Evolutionary conservation across 2,329 filamentous ascomycete species (phyloP).

Genomic region (Phialemonium atrogriseum): DNA sequence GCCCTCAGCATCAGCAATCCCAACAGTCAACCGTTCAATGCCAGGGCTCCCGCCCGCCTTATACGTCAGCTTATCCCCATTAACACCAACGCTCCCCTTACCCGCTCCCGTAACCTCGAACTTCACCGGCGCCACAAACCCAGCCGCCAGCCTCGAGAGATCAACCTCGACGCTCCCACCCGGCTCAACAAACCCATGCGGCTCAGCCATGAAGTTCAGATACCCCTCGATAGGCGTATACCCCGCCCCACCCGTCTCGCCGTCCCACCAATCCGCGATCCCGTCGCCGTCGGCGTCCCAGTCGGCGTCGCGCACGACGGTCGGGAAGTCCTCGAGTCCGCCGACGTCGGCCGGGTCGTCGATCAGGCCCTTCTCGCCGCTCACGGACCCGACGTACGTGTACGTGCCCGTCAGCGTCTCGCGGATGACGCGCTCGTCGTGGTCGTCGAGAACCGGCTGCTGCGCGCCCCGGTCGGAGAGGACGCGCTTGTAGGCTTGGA

Average conservation of each 20-base stretch:
- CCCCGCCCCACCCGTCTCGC: slow-evolving; percentile 20
- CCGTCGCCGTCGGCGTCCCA: slow-evolving; percentile 25
- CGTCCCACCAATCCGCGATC: slow-evolving; percentile 26
- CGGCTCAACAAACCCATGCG: slow-evolving; percentile 21
- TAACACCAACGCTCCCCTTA: too few species aligned
- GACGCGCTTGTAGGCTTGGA: slow-evolving; percentile 25
- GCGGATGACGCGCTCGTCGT: slow-evolving; percentile 23
- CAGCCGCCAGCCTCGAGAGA: slow-evolving; percentile 16
- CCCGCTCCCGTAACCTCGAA: too few species aligned
- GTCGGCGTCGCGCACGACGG: slow-evolving; percentile 11
- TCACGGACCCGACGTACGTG: slow-evolving; percentile 20
- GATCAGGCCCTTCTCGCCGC: slow-evolving; percentile 22
- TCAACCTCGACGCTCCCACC: slow-evolving; percentile 14
- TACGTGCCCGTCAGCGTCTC: slow-evolving; percentile 20
- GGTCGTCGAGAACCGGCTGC: slow-evolving; percentile 21
- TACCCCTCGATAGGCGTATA: slow-evolving; percentile 24
- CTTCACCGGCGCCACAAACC: too few species aligned
- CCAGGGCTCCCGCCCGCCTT: too few species aligned
- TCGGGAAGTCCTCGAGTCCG: slow-evolving; percentile 23
- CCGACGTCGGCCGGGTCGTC: slow-evolving; percentile 23
- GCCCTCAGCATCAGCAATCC: too few species aligned
- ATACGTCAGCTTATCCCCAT: too few species aligned
- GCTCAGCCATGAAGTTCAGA: slow-evolving; percentile 25
- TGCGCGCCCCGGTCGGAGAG: slow-evolving; percentile 22
- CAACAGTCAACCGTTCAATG: too few species aligned